A percentile compares a stretch with the other conserved stretches of the same genome.
phyloP scores from a whole-genome alignment of 768 basidiomycete genomes.

The Boletus subparvulus region DNA sequence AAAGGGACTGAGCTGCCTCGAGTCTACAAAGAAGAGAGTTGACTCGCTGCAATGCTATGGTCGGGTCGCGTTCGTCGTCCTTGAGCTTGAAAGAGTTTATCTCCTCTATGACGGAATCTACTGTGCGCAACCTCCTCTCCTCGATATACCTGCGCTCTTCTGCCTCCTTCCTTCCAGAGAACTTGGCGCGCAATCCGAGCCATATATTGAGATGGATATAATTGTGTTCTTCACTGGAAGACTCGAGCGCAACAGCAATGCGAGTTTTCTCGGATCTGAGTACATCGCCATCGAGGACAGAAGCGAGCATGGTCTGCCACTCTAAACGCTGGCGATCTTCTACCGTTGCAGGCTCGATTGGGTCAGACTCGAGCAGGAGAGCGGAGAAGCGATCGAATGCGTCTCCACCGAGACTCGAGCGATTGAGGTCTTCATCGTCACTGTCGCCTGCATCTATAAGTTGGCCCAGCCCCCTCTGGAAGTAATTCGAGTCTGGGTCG shows the following conservation, averaged over 20 bases:
- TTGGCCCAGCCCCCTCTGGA: slow-evolving; percentile 68
- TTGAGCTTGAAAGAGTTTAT: slow-evolving; percentile 71
- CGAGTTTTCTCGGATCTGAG: slow-evolving; percentile 93
- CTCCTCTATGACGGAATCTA: slow-evolving; percentile 84
- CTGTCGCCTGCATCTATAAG: slow-evolving; percentile 68
- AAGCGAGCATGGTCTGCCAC: slow-evolving; percentile 95
- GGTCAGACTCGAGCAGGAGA: slow-evolving; percentile 59
- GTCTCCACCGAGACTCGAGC: slow-evolving; percentile 42
- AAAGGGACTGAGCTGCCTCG: slow-evolving; percentile 81
- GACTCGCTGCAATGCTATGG: slow-evolving; percentile 60
- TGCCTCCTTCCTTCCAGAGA: slow-evolving; percentile 73
- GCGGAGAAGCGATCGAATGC: slow-evolving; percentile 51
- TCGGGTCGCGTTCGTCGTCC: slow-evolving; percentile 34
- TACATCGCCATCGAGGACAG: slow-evolving; percentile 91
- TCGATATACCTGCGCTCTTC: slow-evolving; percentile 83
- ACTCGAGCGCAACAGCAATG: slow-evolving; percentile 76
- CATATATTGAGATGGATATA: slow-evolving; percentile 72
- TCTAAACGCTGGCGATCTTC: slow-evolving; percentile 83
- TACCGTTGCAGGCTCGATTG: slow-evolving; percentile 62
- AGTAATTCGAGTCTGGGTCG: slow-evolving; percentile 84
- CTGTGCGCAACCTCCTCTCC: slow-evolving; percentile 76
- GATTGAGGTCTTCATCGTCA: slow-evolving; percentile 68
- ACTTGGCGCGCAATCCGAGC: slow-evolving; percentile 86
- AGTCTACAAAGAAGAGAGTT: slow-evolving; percentile 68
- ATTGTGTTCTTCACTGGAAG: slow-evolving; percentile 66